phyloP scores from a whole-genome alignment of 2,329 filamentous ascomycete genomes.

The Beauveria rudraprayagi region DNA sequence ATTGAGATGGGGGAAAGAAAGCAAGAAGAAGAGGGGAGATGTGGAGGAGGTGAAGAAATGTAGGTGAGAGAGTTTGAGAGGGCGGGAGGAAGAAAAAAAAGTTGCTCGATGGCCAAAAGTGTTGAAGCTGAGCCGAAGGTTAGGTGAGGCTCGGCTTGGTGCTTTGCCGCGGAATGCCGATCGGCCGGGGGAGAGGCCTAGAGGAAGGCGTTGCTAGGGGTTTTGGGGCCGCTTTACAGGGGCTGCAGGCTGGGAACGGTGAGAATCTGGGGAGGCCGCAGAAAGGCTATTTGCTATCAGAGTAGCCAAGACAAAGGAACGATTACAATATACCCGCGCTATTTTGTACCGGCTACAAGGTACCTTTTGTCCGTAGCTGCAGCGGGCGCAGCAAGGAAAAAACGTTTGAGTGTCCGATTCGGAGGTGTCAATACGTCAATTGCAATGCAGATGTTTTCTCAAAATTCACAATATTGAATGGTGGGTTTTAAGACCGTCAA shows the following conservation, averaged over 20 bases:
- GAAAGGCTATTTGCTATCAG: conserved; percentile 1
- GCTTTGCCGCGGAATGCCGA: conserved; percentile 11
- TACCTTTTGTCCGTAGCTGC: not conserved
- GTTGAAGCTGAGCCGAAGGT: conserved; percentile 10
- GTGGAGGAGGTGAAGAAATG: not conserved
- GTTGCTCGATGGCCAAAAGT: not conserved
- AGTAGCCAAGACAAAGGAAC: not conserved
- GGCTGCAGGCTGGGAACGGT: not conserved
- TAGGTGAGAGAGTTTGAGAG: not conserved
- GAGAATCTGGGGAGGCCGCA: not conserved
- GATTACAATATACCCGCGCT: not conserved
- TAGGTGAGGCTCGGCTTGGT: conserved; percentile 8
- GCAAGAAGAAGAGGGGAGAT: not conserved
- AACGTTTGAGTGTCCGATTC: not conserved
- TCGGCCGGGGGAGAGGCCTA: not conserved
- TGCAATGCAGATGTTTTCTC: too few species aligned
- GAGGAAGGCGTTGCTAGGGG: not conserved
- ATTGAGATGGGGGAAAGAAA: not conserved
- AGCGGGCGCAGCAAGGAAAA: not conserved
- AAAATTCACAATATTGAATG: not conserved
- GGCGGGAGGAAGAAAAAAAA: not conserved
- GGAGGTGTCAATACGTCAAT: not conserved
- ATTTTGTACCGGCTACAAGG: not conserved
- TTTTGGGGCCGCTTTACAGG: not conserved
- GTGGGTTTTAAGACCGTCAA: not conserved